phyloP scores from a whole-genome alignment of 345 rosid genomes.

The Leavenworthia alabamica region DNA sequence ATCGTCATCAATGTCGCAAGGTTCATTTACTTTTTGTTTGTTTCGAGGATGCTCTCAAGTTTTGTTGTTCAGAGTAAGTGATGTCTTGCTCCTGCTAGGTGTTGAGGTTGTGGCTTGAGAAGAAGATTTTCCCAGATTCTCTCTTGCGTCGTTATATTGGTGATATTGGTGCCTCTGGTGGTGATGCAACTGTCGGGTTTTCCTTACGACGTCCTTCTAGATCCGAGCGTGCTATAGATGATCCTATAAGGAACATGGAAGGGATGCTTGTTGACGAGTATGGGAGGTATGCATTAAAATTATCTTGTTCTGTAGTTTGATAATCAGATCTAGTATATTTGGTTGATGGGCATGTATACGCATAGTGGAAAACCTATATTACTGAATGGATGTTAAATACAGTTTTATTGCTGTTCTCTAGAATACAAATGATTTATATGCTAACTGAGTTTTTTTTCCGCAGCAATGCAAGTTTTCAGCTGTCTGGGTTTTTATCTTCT shows the following conservation, averaged over 20 bases:
- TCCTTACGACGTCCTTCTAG: constrained; percentile 78
- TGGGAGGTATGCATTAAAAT: constrained; percentile 60
- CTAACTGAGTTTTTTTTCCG: constrained; percentile 5
- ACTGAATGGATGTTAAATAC: neutral
- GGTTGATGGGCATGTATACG: constrained; percentile 5
- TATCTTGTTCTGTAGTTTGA: neutral
- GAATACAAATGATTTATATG: neutral
- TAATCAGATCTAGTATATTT: neutral
- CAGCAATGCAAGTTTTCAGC: constrained; percentile 87
- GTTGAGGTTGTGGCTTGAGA: constrained; percentile 81
- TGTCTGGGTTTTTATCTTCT: constrained; percentile 66
- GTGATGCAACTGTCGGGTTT: constrained; percentile 53
- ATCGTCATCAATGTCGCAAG: constrained; percentile 96
- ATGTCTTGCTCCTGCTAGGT: constrained; percentile 46
- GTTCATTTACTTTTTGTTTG: constrained; percentile 32
- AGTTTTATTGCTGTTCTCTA: constrained; percentile 3
- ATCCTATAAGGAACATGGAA: constrained; percentile 96
- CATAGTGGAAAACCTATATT: constrained; percentile 3
- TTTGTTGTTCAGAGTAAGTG: constrained; percentile 19
- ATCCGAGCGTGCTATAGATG: constrained; percentile 86
- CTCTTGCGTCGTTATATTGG: constrained; percentile 68
- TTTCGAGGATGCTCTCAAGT: neutral
- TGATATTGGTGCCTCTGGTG: constrained; percentile 74
- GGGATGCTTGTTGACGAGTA: constrained; percentile 98
- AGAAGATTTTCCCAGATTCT: constrained; percentile 80